Evolutionary conservation across 768 basidiomycete genomes (phyloP).

Genomic region (Pleurotus giganteus): DNA sequence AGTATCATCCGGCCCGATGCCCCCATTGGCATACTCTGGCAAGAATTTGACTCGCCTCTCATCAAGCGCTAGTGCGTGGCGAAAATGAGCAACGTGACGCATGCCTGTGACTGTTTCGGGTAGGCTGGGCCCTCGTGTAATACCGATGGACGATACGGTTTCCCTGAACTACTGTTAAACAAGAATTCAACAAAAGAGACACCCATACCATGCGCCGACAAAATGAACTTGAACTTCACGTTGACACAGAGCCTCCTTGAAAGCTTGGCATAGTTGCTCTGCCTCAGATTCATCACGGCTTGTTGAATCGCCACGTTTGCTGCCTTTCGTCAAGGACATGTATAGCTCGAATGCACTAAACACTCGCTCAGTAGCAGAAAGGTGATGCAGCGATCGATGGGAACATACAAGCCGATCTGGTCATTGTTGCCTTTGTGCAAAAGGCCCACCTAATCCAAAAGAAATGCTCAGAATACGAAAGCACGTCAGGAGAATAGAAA

Average conservation of each 20-base stretch:
- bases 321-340: slow-evolving; percentile 1
- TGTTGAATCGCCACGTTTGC: neutral
- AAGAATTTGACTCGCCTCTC: slow-evolving; percentile 46
- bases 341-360: slow-evolving; percentile 37
- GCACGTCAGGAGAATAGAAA: neutral
- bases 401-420: slow-evolving; percentile 35
- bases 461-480: neutral
- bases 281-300: neutral
- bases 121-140: slow-evolving; percentile 25
- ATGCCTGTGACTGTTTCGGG: slow-evolving; percentile 26
- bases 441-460: slow-evolving; percentile 34
- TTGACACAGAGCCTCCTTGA: slow-evolving; percentile 18
- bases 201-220: slow-evolving; percentile 38
- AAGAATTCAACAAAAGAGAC: neutral
- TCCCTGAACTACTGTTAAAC: slow-evolving; percentile 29
- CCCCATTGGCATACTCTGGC: slow-evolving; percentile 33
- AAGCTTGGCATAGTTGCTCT: slow-evolving; percentile 16
- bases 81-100: slow-evolving; percentile 37
- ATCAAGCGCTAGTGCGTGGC: slow-evolving; percentile 46
- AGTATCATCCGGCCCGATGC: neutral
- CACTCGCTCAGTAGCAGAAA: neutral
- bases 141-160: slow-evolving; percentile 44
- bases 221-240: slow-evolving; percentile 38
- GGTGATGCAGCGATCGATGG: neutral
- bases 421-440: slow-evolving; percentile 38